phyloP scores from a whole-genome alignment of 108 stramenopile species.

The Cyclotella kingstonii region DNA sequence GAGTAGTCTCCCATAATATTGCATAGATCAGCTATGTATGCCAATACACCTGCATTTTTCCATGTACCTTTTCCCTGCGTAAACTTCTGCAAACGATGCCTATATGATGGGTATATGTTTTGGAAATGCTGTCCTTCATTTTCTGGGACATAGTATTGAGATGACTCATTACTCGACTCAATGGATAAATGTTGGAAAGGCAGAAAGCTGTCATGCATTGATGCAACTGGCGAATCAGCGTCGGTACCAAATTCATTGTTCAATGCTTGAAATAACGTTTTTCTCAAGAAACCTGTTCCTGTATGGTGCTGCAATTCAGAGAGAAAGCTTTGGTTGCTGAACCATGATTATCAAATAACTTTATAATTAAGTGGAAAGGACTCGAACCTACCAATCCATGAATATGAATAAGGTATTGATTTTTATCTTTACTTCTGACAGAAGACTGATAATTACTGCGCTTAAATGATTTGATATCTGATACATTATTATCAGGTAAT shows the following conservation, averaged over 20 bases:
- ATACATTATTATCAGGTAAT: not conserved
- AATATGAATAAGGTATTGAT: slow-evolving; percentile 30
- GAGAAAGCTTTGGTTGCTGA: too few species aligned
- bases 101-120: slow-evolving; percentile 17
- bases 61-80: not conserved
- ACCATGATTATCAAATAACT: too few species aligned
- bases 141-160: slow-evolving; percentile 1
- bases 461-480: not conserved
- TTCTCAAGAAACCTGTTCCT: slow-evolving; percentile 25
- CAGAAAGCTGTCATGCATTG: slow-evolving; percentile 17
- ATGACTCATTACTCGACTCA: not conserved
- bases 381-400: slow-evolving; percentile 16
- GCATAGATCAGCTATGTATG: slow-evolving; percentile 29
- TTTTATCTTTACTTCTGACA: not conserved
- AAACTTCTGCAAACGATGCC: not conserved
- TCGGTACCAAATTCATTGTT: slow-evolving; percentile 11
- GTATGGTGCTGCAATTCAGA: slow-evolving; percentile 19
- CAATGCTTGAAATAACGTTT: slow-evolving; percentile 16
- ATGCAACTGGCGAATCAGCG: slow-evolving; percentile 4
- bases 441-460: not conserved
- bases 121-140: slow-evolving; percentile 33
- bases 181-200: slow-evolving; percentile 7
- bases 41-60: not conserved
- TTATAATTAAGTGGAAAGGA: not conserved
- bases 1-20: not conserved